A percentile compares a stretch with the other conserved stretches of the same genome.
Evolutionary conservation across 352 stramenopile species (phyloP).

Genomic region (Pythium diclinum): DNA sequence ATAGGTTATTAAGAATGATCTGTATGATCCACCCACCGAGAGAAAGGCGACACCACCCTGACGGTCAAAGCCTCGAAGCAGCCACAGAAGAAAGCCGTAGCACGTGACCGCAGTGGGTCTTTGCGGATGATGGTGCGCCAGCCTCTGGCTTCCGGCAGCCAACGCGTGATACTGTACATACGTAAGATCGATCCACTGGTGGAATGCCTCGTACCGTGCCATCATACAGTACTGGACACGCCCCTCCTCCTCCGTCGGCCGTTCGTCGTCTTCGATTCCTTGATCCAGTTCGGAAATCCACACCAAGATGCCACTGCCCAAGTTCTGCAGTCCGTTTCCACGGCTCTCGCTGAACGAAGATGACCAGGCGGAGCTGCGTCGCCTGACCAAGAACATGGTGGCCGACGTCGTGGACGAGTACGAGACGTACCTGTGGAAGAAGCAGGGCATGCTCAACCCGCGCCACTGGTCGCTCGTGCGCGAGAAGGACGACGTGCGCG

Average conservation of each 20-base stretch:
- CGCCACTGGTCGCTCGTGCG: slow-evolving; percentile 54
- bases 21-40: not conserved
- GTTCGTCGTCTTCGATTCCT: too few relatives aligned
- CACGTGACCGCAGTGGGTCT: not conserved
- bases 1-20: not conserved
- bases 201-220: not conserved
- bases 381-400: slow-evolving; percentile 43
- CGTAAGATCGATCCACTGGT: not conserved
- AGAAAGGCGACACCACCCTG: not conserved
- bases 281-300: not conserved
- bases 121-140: not conserved
- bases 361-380: slow-evolving; percentile 41
- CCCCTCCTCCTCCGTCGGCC: not conserved
- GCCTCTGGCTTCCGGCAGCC: not conserved
- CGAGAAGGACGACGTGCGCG: slow-evolving; percentile 40
- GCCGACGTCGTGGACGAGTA: slow-evolving; percentile 50
- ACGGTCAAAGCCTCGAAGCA: not conserved
- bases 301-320: slow-evolving; percentile 14
- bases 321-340: slow-evolving; percentile 50
- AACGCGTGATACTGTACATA: not conserved
- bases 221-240: not conserved
- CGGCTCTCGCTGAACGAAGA: slow-evolving; percentile 36
- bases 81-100: slow-evolving; percentile 2
- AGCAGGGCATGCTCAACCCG: slow-evolving; percentile 38
- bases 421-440: slow-evolving; percentile 42